A percentile compares a stretch with the other conserved stretches of the same genome.
Conservation (phyloP, 176 grass and related monocot species). For the Bolboschoenus planiculmis region DNA sequence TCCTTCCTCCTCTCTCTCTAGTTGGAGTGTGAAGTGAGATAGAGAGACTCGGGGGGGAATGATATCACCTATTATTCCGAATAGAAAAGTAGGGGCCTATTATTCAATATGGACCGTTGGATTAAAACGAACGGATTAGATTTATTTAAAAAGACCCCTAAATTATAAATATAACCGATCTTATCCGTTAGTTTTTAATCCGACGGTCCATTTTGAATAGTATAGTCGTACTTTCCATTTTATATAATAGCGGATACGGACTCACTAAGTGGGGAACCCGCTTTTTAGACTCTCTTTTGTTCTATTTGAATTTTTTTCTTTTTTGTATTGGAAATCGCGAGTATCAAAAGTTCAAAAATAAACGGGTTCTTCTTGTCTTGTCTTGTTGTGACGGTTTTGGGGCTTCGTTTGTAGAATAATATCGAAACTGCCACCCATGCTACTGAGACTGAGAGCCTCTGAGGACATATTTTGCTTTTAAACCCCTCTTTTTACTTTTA, state of each 20-base stretch:
- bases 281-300: conserved; percentile 14
- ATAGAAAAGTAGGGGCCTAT: too few species aligned
- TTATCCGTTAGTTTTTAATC: too few species aligned
- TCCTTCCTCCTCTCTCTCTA: not conserved
- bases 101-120: too few species aligned
- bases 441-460: too few species aligned
- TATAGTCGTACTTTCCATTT: too few species aligned
- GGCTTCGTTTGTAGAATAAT: not conserved
- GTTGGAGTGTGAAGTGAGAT: conserved; percentile 1
- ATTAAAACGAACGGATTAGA: too few species aligned
- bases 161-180: too few species aligned
- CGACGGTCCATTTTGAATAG: too few species aligned
- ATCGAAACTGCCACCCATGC: conserved; percentile 35
- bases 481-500: not conserved
- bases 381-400: not conserved
- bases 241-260: too few species aligned
- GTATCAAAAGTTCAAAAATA: not conserved
- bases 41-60: not conserved
- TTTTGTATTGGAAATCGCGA: not conserved
- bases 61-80: too few species aligned
- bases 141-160: too few species aligned
- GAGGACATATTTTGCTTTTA: not conserved
- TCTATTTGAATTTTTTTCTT: conserved; percentile 17
- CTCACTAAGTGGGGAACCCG: conserved; percentile 5
- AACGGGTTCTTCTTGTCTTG: conserved; percentile 14